Conservation (phyloP, 2,329 filamentous ascomycete genomes). For the Xenoacremonium recifei region DNA sequence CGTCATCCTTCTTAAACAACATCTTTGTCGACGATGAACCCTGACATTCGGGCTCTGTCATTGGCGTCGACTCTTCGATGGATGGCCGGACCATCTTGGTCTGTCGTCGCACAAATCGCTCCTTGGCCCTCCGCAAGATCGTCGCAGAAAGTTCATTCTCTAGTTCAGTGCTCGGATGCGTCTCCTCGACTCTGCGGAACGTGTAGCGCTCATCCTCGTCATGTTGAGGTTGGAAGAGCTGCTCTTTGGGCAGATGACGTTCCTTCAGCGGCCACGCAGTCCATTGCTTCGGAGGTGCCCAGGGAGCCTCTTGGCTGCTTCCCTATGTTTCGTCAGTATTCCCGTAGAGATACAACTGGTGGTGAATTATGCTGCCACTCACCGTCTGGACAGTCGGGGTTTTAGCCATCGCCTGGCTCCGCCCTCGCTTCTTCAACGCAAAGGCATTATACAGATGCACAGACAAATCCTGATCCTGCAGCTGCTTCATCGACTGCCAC, state of each 20-base stretch:
- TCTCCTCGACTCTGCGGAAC: constrained; percentile 41
- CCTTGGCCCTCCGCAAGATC: constrained; percentile 66
- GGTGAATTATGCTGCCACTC: constrained; percentile 6
- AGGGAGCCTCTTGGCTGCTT: constrained; percentile 33
- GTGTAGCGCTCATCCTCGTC: constrained; percentile 53
- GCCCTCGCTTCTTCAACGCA: constrained; percentile 53
- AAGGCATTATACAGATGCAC: constrained; percentile 79
- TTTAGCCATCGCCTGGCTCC: constrained; percentile 23
- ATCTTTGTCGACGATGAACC: constrained; percentile 13
- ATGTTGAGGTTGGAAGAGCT: constrained; percentile 45
- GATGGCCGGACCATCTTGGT: constrained; percentile 16
- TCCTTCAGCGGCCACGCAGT: constrained; percentile 79
- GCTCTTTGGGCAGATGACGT: constrained; percentile 57
- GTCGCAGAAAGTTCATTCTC: constrained; percentile 69
- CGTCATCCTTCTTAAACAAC: constrained; percentile 15
- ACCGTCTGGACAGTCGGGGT: constrained; percentile 30
- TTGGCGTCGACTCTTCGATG: constrained; percentile 16
- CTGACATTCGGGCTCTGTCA: constrained; percentile 2
- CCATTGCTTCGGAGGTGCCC: constrained; percentile 63
- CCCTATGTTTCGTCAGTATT: constrained; percentile 21
- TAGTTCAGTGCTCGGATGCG: constrained; percentile 58
- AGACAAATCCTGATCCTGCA: constrained; percentile 65
- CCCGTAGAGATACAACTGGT: background rate
- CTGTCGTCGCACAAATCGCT: constrained; percentile 48
- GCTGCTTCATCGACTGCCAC: constrained; percentile 60